Evolutionary conservation across 225 moss, liverwort and hornwort genomes (phyloP).

Genomic region (Rhytidiadelphus loreus): DNA sequence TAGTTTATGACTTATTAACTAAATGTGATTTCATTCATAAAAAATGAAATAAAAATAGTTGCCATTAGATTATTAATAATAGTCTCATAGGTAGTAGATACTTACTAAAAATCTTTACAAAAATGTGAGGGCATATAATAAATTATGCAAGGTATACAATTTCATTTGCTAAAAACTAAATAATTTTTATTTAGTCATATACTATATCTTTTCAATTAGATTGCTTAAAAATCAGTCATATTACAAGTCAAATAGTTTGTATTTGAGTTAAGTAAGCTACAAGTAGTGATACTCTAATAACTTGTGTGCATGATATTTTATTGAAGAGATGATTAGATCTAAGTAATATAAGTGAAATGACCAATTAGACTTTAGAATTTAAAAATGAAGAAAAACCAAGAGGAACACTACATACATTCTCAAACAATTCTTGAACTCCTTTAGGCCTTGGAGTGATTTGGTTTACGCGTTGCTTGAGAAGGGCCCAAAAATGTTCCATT

Average conservation of each 20-base stretch:
- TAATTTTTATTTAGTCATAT: background rate
- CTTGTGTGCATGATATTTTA: background rate
- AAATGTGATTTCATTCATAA: background rate
- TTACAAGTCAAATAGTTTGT: background rate
- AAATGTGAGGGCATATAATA: background rate
- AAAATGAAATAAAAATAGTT: background rate
- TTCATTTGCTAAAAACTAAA: background rate
- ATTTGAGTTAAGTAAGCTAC: background rate
- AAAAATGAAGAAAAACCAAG: background rate
- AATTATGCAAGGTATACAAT: too few relatives aligned
- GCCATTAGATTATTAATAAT: background rate
- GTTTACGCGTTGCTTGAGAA: too few relatives aligned
- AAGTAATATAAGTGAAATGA: background rate
- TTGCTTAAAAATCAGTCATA: background rate
- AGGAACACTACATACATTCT: too few relatives aligned
- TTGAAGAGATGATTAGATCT: background rate
- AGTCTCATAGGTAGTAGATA: background rate
- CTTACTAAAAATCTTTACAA: background rate
- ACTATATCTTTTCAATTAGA: background rate
- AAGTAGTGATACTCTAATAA: background rate
- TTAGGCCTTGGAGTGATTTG: too few relatives aligned
- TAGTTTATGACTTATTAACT: background rate
- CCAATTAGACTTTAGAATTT: background rate
- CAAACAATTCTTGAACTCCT: too few relatives aligned
- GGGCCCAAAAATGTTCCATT: too few relatives aligned